Base-by-base conservation (phyloP, 768 basidiomycete species). In the Tremella yokohamensis region DNA sequence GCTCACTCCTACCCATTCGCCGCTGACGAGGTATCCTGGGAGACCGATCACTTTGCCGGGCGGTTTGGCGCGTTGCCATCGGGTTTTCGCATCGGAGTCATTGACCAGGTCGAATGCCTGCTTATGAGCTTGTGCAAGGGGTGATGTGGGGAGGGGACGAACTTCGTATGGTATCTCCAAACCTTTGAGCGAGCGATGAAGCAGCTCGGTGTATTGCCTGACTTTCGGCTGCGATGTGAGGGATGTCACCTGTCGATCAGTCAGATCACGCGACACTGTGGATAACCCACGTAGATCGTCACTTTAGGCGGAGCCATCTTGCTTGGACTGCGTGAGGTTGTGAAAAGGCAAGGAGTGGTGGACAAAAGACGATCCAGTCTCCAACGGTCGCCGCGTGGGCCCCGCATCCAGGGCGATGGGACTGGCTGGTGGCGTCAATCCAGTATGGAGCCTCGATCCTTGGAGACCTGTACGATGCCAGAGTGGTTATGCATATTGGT, bases 1-100 rank as follows among this genome's bases (percentile, higher is more conserved):
- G 65, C 72, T 63, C 53, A 73, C 72, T 12, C 72, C 72, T 40
- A 70, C 63, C 66, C 66, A 73, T 59, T 73, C 72, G 12, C 72
- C 72, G 7, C 69, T 66, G n/a, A 73, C 72, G 1, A 73, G 54
- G 51, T 70, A 73, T 18, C 72, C 72, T 12, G 72, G 72, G 19
- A 73, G 56, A 22, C 72, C 72, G 2, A 70, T 58, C 1, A 68
- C 61, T 51, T 57, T 39, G 9, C 66, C 69, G 9, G 69, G 55
- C 12, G 70, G 70, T 56, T 72, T 72, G 19, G 72, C 63, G 9
- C 72, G 40, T 47, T 73, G 72, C 72, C 72, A 73, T 56, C 65
- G 40, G 26, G 61, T 66, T 57, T 73, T 73, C 13, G 72, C 72
- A 24, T 68, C 68, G 47, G 60, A 58, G 22, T 73, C 69, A 45